phyloP scores from a whole-genome alignment of 495 filamentous ascomycete genomes.

The Pyronema domesticum region DNA sequence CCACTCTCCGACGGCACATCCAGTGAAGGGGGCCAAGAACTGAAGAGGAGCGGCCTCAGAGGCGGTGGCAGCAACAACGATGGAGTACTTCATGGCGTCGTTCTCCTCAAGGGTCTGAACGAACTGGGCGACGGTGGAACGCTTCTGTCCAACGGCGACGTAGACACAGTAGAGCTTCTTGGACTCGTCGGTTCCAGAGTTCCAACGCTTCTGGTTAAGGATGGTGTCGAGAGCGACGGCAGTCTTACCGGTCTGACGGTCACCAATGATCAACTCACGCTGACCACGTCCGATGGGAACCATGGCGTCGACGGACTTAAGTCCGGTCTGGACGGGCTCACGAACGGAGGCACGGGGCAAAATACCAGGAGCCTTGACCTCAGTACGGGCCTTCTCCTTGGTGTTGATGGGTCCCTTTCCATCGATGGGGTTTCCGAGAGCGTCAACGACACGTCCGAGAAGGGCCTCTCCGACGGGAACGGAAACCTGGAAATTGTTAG shows the following conservation, averaged over 20 bases:
- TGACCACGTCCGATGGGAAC: conserved; percentile 99
- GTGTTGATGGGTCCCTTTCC: conserved; percentile 93
- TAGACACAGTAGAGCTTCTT: conserved; percentile 99
- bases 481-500: conserved; percentile 50
- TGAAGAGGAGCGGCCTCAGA: conserved; percentile 90
- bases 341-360: conserved; percentile 91
- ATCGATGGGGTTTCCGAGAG: conserved; percentile 96
- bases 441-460: conserved; percentile 95
- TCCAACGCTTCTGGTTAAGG: conserved; percentile 98
- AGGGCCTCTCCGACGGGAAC: conserved; percentile 85
- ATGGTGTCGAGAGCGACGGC: conserved; percentile 97
- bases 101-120: conserved; percentile 99
- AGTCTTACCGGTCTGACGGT: conserved; percentile 99
- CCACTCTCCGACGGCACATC: conserved; percentile 61
- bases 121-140: conserved; percentile 95
- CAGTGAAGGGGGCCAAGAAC: conserved; percentile 92
- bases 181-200: conserved; percentile 65
- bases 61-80: conserved; percentile 89
- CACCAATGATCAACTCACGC: conserved; percentile 99
- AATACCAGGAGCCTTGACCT: conserved; percentile 98
- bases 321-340: conserved; percentile 95
- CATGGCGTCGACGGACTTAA: conserved; percentile 99
- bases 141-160: conserved; percentile 98
- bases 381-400: conserved; percentile 83
- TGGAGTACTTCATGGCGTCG: conserved; percentile 96